phyloP scores from a whole-genome alignment of 192 early-diverging fungal species.

The Mortierella alpina region DNA sequence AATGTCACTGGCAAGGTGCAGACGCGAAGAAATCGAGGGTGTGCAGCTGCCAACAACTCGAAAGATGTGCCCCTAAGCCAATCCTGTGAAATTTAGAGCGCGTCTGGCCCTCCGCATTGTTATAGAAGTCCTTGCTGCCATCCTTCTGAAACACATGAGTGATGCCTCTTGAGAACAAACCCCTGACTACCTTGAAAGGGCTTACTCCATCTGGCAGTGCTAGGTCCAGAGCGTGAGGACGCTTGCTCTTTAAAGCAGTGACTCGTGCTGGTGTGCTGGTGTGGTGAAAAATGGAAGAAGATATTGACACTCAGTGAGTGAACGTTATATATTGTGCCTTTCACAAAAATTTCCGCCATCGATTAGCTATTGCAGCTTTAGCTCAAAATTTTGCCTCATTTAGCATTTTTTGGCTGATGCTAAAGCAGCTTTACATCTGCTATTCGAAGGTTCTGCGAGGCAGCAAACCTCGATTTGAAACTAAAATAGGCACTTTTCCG shows the following conservation, averaged over 20 bases:
- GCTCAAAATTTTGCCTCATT: too few species aligned
- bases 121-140: conserved; percentile 15
- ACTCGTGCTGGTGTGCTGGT: too few species aligned
- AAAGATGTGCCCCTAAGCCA: neutral
- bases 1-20: conserved; percentile 12
- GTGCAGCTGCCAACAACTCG: conserved; percentile 3
- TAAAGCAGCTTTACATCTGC: too few species aligned
- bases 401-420: too few species aligned
- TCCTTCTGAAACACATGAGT: conserved; percentile 9
- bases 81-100: conserved; percentile 12
- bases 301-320: too few species aligned
- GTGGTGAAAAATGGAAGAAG: too few species aligned
- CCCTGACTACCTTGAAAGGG: conserved; percentile 22
- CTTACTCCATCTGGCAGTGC: conserved; percentile 8
- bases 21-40: conserved; percentile 15
- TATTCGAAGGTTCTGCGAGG: too few species aligned
- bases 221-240: conserved; percentile 6
- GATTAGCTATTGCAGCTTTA: too few species aligned
- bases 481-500: too few species aligned
- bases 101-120: conserved; percentile 12
- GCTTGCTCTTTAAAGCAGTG: conserved; percentile 16
- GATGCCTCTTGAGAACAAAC: conserved; percentile 12
- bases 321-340: too few species aligned
- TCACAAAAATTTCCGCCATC: too few species aligned
- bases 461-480: too few species aligned